These are phyloP conservation scores for Zizania latifolia DNA, from an alignment of 176 grass and related monocot species.

Conservation along the genomic window DNA sequence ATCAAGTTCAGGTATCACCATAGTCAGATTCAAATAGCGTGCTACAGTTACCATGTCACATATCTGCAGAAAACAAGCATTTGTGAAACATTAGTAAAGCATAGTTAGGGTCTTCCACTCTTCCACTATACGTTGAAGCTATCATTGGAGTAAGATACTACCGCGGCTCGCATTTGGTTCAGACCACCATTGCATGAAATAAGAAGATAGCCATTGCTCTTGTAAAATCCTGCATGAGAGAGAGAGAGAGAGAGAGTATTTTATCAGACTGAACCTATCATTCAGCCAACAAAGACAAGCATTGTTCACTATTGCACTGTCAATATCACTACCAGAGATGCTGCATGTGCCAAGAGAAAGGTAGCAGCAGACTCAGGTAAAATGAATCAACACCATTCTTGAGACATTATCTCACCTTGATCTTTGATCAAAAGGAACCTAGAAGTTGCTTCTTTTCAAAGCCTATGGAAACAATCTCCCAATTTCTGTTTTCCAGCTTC, in stretches of 20 bases:
- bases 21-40: conserved; percentile 84
- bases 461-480: background rate
- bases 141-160: conserved; percentile 27
- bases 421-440: background rate
- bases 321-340: background rate
- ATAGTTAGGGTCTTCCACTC: conserved; percentile 4
- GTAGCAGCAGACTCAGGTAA: background rate
- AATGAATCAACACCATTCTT: conserved; percentile 16
- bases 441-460: background rate
- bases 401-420: background rate
- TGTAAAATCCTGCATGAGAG: conserved; percentile 65
- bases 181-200: conserved; percentile 92
- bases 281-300: background rate
- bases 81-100: conserved; percentile 3
- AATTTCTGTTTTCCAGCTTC: background rate
- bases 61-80: conserved; percentile 59
- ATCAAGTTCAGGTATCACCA: conserved; percentile 93
- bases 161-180: conserved; percentile 95
- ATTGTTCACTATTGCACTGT: background rate
- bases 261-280: conserved; percentile 13
- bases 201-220: conserved; percentile 79
- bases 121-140: background rate
- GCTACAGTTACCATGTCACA: conserved; percentile 95
- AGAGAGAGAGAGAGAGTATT: conserved; percentile 13
- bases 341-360: conserved; percentile 11